Base-by-base conservation (phyloP, 495 filamentous ascomycete genomes). In the Chaetomidium leptoderma region DNA sequence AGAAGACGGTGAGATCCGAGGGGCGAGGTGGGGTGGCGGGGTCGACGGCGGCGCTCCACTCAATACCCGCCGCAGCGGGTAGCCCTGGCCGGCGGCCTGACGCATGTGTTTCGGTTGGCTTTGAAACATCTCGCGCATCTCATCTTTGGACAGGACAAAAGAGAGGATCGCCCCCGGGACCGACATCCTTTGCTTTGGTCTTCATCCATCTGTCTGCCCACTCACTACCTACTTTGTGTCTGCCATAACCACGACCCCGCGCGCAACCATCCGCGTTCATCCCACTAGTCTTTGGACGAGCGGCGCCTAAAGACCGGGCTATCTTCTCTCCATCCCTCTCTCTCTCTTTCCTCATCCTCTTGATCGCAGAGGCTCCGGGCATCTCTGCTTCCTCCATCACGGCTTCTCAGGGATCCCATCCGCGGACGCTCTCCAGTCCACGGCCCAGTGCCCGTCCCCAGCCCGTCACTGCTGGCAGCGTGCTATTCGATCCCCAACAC, bases 401-500 rank as follows among this genome's bases (percentile, higher is more conserved):
- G 68, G 66, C 66, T 61, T 71, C 64, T 55, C 63, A 66, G 59
- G 60, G 46, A 52, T 62, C 54, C 48, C 59, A 54, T 48, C 53
- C 66, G 55, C 53, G 57, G 42, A 39, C 59, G 29, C 24, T 40
- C 17, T 24, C 49, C n/a, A n/a, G n/a, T n/a, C n/a, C n/a, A n/a
- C n/a, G n/a, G n/a, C n/a, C n/a, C n/a, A n/a, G n/a, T n/a, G n/a
- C n/a, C n/a, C n/a, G n/a, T n/a, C n/a, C n/a, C n/a, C n/a, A n/a
- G n/a, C n/a, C n/a, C n/a, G 59, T 43, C 16, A 78, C 77, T 3
- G 69, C 70, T n/a, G 68, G 71, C 32, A 68, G 63, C 23, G 55
- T 78, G 29, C 70, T 81, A 13, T 81, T 79, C 67, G 69, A 77
- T 45, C 64, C 63, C 6, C 35, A 40, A 49, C 66, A 72, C 61